Evolutionary conservation across 2,329 filamentous ascomycete genomes (phyloP).

Genomic region (Colletotrichum siamense): DNA sequence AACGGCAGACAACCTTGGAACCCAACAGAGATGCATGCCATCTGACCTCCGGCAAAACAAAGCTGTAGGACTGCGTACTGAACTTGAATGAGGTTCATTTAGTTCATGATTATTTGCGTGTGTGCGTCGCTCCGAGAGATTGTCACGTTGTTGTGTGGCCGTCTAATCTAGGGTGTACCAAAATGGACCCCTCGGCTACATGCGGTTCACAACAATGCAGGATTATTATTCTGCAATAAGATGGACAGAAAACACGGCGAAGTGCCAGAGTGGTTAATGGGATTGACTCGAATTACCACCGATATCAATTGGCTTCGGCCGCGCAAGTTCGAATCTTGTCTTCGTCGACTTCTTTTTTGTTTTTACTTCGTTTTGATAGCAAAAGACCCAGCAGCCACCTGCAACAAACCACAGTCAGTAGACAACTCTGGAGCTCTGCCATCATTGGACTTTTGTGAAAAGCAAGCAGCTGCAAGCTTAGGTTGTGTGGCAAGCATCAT

Average conservation of each 20-base stretch:
- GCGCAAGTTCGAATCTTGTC: constrained; percentile 21
- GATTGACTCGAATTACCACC: constrained; percentile 4
- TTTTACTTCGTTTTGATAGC: neutral
- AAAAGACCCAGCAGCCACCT: accelerated
- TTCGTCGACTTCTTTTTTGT: neutral
- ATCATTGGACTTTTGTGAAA: too few species aligned
- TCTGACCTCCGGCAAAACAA: accelerated
- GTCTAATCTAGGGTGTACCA: neutral
- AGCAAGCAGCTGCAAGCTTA: too few species aligned
- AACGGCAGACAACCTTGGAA: neutral
- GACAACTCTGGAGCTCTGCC: neutral
- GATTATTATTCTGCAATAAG: accelerated
- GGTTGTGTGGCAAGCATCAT: neutral
- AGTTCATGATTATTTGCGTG: accelerated
- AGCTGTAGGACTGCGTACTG: neutral
- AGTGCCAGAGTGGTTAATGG: constrained; percentile 18
- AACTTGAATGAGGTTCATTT: neutral
- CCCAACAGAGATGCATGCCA: neutral
- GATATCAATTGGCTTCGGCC: constrained; percentile 18
- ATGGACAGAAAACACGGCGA: neutral
- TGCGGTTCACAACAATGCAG: neutral
- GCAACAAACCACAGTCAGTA: accelerated
- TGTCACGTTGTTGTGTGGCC: neutral
- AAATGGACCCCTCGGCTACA: neutral
- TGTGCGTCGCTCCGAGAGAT: neutral